Evolutionary conservation across 306 rosid species (phyloP).

Genomic region (Sechiopsis laciniata): DNA sequence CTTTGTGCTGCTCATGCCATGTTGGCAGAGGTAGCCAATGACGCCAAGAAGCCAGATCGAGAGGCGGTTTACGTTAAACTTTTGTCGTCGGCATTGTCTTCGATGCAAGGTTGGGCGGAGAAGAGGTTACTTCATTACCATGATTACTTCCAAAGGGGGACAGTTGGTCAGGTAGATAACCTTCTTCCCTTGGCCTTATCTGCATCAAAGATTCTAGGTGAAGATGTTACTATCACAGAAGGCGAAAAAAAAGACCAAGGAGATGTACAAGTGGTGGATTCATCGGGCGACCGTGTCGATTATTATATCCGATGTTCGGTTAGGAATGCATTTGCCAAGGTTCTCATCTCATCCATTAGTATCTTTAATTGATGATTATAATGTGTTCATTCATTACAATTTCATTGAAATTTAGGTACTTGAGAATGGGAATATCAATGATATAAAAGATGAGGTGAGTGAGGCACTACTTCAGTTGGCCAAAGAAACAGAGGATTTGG

Average conservation of each 20-base stretch:
- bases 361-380: neutral
- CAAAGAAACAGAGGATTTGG: slow-evolving; percentile 68
- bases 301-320: slow-evolving; percentile 59
- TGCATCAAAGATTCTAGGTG: slow-evolving; percentile 66
- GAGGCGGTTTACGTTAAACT: slow-evolving; percentile 52
- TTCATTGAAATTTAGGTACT: slow-evolving; percentile 36
- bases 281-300: slow-evolving; percentile 58
- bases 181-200: slow-evolving; percentile 70
- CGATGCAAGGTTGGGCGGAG: slow-evolving; percentile 76
- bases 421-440: slow-evolving; percentile 41
- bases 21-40: slow-evolving; percentile 67
- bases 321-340: slow-evolving; percentile 63
- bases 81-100: slow-evolving; percentile 51
- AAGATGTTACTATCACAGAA: slow-evolving; percentile 51
- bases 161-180: slow-evolving; percentile 55
- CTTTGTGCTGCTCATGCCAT: slow-evolving; percentile 70
- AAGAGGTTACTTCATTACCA: slow-evolving; percentile 62
- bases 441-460: slow-evolving; percentile 41
- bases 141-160: slow-evolving; percentile 62
- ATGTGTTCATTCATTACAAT: neutral
- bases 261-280: slow-evolving; percentile 50
- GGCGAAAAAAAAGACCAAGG: slow-evolving; percentile 40
- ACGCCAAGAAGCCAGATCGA: slow-evolving; percentile 58
- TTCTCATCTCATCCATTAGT: slow-evolving; percentile 19
- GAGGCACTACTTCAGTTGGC: slow-evolving; percentile 57